Base-by-base conservation (phyloP, 2,329 filamentous ascomycete species). In the Cytospora leucostoma region DNA sequence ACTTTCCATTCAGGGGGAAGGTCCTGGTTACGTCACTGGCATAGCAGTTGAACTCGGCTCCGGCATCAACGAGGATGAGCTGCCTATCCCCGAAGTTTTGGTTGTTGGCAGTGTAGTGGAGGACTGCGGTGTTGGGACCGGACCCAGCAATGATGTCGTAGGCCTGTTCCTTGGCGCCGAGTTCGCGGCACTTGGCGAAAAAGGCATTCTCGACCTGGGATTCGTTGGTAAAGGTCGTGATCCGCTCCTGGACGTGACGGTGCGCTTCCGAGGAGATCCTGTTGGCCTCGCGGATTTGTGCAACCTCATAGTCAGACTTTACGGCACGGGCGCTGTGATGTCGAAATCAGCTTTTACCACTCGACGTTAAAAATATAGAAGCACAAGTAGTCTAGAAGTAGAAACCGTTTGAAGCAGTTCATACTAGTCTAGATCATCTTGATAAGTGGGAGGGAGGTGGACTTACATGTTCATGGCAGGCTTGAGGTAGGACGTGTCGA, bases 21-120 rank as follows among this genome's bases (percentile, higher is more conserved):
- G 93, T 95, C 44, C 94, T 86, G 0, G 95, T 98, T 34, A 98
- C 87, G 74, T 98, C 94, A 63, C 90, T 91, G 35, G 92, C 92
- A 74, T 99, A 98, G 69, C 90, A 88, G 56, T 87, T 78, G 76
- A 88, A 96, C 75, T 98, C 94, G 68, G 88, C 90, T 2, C 92
- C 93, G 1, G 94, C 93, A 73, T 99, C 94, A 5, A 99, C 80
- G 21, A 96, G 88, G 37, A 98, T 79, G 35, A 93, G 82, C 71
- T 93, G 86, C 63, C 88, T 84, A 33, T 88, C 86, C 3, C 78
- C 77, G 19, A 98, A 83, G 1, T 87, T 77, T 69, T 90, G 84
- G 70, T 96, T 83, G 73, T 99, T 98, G 59, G 84, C 85, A 51
- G 85, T 84, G 74, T 99, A 99, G 76, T 99, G 95, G 49, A 98